Conservation (phyloP, 768 basidiomycete genomes). For the Rhodosporidiobolus sp. region DNA sequence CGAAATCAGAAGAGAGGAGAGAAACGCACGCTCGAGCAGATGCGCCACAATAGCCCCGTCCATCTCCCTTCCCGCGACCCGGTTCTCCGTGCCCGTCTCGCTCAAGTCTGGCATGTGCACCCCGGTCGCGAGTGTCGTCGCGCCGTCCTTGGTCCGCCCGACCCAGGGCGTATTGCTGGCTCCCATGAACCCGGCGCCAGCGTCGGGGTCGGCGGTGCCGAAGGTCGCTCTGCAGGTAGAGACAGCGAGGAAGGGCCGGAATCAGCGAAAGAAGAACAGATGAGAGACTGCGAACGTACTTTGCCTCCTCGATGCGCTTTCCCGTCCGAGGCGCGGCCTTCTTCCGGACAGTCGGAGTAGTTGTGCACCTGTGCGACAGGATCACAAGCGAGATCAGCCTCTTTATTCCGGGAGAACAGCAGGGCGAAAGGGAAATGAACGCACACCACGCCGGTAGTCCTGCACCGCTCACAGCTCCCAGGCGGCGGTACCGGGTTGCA, state of each 20-base stretch:
- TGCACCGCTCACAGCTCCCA: conserved; percentile 28
- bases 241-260: not conserved
- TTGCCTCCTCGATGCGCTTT: conserved; percentile 38
- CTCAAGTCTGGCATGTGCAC: not conserved
- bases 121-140: not conserved
- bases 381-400: not conserved
- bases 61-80: conserved; percentile 11
- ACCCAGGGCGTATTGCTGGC: conserved; percentile 37
- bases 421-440: not conserved
- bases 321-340: conserved; percentile 30
- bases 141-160: not conserved
- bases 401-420: not conserved
- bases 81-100: not conserved
- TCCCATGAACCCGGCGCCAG: conserved; percentile 13
- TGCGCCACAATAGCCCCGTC: conserved; percentile 31
- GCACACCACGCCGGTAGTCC: conserved; percentile 38
- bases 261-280: not conserved
- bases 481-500: conserved; percentile 32
- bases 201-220: conserved; percentile 25
- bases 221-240: conserved; percentile 26
- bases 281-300: not conserved
- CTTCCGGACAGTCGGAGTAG: conserved; percentile 31
- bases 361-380: conserved; percentile 18
- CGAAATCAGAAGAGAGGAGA: not conserved
- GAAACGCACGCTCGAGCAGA: conserved; percentile 25